A percentile compares a stretch with the other conserved stretches of the same genome.
Evolutionary conservation across 805 yeast genomes (phyloP).

Genomic region (Schizosaccharomyces pombe): DNA sequence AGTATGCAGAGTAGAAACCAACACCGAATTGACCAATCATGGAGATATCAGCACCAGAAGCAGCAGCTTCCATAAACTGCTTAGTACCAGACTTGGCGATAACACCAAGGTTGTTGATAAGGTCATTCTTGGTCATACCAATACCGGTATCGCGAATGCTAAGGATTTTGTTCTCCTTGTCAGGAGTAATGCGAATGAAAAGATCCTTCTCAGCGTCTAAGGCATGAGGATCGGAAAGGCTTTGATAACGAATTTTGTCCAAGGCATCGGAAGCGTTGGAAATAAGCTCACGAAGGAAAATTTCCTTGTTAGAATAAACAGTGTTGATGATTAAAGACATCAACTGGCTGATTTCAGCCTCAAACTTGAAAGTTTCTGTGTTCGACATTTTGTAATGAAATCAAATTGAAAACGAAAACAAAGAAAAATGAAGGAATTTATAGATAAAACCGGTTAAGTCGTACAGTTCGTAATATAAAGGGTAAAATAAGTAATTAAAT

Average conservation of each 20-base stretch:
- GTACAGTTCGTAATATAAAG: no score
- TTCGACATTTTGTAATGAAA: neutral
- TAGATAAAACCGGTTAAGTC: no score
- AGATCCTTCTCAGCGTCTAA: slow-evolving; percentile 89
- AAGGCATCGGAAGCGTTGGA: slow-evolving; percentile 98
- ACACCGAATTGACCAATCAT: slow-evolving; percentile 99
- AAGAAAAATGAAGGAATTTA: neutral
- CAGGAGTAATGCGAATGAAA: slow-evolving; percentile 92
- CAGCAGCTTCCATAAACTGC: slow-evolving; percentile 96
- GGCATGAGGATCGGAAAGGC: slow-evolving; percentile 73
- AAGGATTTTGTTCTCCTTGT: slow-evolving; percentile 75
- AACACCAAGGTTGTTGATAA: slow-evolving; percentile 97
- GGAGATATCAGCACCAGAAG: slow-evolving; percentile 98
- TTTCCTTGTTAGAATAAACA: slow-evolving; percentile 95
- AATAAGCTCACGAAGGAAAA: slow-evolving; percentile 93
- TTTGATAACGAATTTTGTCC: slow-evolving; percentile 94
- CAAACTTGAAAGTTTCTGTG: slow-evolving; percentile 24
- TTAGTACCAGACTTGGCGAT: slow-evolving; percentile 99
- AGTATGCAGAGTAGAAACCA: slow-evolving; percentile 97
- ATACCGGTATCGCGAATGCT: slow-evolving; percentile 99
- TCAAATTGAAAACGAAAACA: no score
- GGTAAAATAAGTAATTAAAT: no score
- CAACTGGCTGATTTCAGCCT: slow-evolving; percentile 99
- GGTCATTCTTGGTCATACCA: slow-evolving; percentile 99
- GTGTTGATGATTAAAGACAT: slow-evolving; percentile 99